Evolutionary conservation across 1,139 yeast species (phyloP), one percentile per base, ranked within the genome.

Genomic region (Pichia sp.): DNA sequence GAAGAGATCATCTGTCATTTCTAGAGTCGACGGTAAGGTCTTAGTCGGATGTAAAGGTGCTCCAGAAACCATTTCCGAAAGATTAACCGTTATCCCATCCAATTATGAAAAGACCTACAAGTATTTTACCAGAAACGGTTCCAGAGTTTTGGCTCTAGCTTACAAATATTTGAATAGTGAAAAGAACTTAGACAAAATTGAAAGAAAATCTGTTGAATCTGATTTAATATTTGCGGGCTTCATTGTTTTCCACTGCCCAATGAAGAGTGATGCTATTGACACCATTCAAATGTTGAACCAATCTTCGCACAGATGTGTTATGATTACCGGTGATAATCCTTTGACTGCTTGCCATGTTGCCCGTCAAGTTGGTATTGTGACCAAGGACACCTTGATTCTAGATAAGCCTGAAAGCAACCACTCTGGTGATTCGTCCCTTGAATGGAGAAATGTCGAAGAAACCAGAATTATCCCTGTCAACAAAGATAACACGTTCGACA

Each of bases 301-400:
- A 68, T 91, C 97, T 1, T 85, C 95, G 54, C 99, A 93, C 71
- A 90, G 99, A 70, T 85, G 87, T 71, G 84, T 95, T 51, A 93
- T 93, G 99, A 95, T 95, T 66, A 93, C 99, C 57, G 99, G 99
- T 76, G 99, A 93, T 73, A 95, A 93, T 71, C 98, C 99, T 41
- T 81, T 93, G 68, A 93, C 99, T 61, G 99, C 99, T 42, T 95
- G 95, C 61, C 98, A 93, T 70, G 99, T 93, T 64, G 99, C 99
- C 42, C 84, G 85, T 64, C 96, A 90, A 72, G 99, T 95, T 59
- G 86, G 78, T 36, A 93, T 93, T 67, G 87, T 92, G 55, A 87
- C 88, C 54, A 79, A 85, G 59, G 92, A 87, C 55, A 90, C 88
- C 36, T 78, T 93, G 64, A 90, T 95, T 64, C 78, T 93, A 66